Evolutionary conservation across 202 grass and related monocot species (phyloP).

Genomic region (Eragrostis tef): DNA sequence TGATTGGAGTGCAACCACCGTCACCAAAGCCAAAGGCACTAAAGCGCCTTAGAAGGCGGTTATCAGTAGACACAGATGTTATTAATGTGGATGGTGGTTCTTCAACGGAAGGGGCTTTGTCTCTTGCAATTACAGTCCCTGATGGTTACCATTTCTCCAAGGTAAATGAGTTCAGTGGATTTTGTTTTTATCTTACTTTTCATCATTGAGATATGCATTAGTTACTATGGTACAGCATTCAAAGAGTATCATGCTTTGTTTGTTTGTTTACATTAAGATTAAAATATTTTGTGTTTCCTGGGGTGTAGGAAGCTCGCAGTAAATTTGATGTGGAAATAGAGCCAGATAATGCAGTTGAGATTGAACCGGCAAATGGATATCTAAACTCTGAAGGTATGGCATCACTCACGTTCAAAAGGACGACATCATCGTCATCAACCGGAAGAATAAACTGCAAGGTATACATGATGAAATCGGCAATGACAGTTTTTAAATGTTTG

Average conservation of each 20-base stretch:
- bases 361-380: slow-evolving; percentile 69
- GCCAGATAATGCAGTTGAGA: slow-evolving; percentile 66
- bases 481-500: slow-evolving; percentile 20
- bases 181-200: slow-evolving; percentile 47
- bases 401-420: slow-evolving; percentile 70
- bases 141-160: slow-evolving; percentile 98
- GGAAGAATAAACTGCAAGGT: slow-evolving; percentile 98
- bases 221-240: slow-evolving; percentile 28
- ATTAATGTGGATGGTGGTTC: slow-evolving; percentile 83
- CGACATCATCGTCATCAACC: slow-evolving; percentile 50
- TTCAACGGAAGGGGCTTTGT: slow-evolving; percentile 74
- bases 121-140: slow-evolving; percentile 78
- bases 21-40: slow-evolving; percentile 68
- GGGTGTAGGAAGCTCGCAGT: slow-evolving; percentile 79
- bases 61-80: slow-evolving; percentile 76
- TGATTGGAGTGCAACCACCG: slow-evolving; percentile 73
- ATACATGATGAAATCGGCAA: slow-evolving; percentile 29
- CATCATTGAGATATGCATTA: slow-evolving; percentile 17
- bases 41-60: slow-evolving; percentile 71
- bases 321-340: slow-evolving; percentile 94
- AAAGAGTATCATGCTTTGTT: slow-evolving; percentile 6
- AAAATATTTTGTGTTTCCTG: slow-evolving; percentile 13
- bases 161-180: slow-evolving; percentile 49
- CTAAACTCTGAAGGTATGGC: slow-evolving; percentile 67
- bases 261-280: slow-evolving; percentile 28